Evolutionary conservation across 106 monocot species (phyloP).

Genomic region (Dendrobium officinale): DNA sequence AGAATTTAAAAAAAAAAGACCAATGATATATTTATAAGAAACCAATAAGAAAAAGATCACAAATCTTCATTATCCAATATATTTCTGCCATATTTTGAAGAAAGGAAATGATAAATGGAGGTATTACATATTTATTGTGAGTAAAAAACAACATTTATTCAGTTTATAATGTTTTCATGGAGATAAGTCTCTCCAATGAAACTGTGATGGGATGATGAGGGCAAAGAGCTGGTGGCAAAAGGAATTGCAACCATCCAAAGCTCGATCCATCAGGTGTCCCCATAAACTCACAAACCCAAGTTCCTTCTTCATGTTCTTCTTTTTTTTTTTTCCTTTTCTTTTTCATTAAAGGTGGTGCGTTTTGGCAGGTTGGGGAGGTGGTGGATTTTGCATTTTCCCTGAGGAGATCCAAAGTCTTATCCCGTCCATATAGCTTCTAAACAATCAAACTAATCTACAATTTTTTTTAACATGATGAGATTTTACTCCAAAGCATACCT

Average conservation of each 20-base stretch:
- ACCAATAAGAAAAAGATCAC: background rate
- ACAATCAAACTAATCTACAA: background rate
- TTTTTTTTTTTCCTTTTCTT: background rate
- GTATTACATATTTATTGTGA: background rate
- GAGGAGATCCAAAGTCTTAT: background rate
- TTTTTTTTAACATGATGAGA: background rate
- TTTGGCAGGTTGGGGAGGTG: background rate
- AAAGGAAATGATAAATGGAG: background rate
- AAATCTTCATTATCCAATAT: background rate
- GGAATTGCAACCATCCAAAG: background rate
- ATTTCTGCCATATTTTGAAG: background rate
- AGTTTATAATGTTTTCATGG: background rate
- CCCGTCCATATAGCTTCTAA: background rate
- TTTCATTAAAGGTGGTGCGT: background rate
- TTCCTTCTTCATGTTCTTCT: background rate
- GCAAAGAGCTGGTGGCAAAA: background rate
- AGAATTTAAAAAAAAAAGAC: too few relatives aligned
- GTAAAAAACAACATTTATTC: background rate
- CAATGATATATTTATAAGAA: too few relatives aligned
- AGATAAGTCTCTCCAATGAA: background rate
- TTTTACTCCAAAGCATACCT: background rate
- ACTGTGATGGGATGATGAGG: background rate
- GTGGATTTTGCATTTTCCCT: background rate
- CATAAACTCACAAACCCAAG: background rate
- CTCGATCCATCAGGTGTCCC: background rate